Evolutionary conservation across 768 basidiomycete species (phyloP), one percentile per base, ranked within the genome.

Genomic region (Pholiota conissans): DNA sequence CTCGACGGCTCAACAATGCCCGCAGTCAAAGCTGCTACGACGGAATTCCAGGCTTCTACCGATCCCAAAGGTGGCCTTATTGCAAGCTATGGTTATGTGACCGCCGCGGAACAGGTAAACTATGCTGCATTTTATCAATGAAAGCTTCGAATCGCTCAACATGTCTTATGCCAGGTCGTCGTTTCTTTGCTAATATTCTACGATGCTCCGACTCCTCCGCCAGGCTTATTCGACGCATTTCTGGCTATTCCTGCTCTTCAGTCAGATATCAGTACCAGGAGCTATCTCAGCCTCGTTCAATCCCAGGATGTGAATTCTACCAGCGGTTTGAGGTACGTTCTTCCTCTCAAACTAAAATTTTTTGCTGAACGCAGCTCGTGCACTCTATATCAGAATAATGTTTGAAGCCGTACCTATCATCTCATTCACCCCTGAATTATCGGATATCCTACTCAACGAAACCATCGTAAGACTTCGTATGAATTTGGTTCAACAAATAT

Each of bases 141-240:
- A n/a, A n/a, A n/a, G n/a, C n/a, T n/a, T n/a, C n/a, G n/a, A n/a
- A n/a, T n/a, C n/a, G n/a, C n/a, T n/a, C n/a, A n/a, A n/a, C n/a
- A n/a, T n/a, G n/a, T n/a, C 13, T 32, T 32, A 32, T 32, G 30
- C 13, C 26, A 45, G 20, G 13, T 18, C 28, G 11, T 42, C 45
- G 2, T 32, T 8, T 24, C 10, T 42, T 4, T 42, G 18, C 20
- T 5, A 9, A 46, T 84, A 24, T 87, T 85, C 67, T 85, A 86
- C 59, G 79, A 86, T 61, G 78, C 56, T 0, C 82, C 83, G 6
- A 71, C 65, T 0, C 74, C 75, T 5, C 80, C 79, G 0, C 39
- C 60, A 0, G 79, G 77, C 0, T 73, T 80, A 28, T 82, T 82
- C 59, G 79, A 81, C 48, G 75, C 76, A 10, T 79, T 79, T 66